Evolutionary conservation across 2,329 filamentous ascomycete genomes (phyloP).

Genomic region (Drechslerella dactyloides): DNA sequence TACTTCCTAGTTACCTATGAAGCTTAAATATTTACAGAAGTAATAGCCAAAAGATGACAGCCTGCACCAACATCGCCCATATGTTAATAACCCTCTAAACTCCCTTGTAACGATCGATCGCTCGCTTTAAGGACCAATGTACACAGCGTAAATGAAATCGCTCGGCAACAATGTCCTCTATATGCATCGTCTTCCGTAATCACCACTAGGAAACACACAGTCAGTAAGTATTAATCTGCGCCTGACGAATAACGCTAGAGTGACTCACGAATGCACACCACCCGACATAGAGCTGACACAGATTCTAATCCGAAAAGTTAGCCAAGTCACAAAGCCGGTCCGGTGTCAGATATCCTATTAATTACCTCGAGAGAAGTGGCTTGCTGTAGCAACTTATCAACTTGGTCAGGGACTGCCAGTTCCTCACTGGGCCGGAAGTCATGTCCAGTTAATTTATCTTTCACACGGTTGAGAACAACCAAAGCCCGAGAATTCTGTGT

Average conservation of each 20-base stretch:
- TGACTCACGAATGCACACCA: slow-evolving; percentile 50
- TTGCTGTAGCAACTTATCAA: slow-evolving; percentile 92
- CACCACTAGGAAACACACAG: slow-evolving; percentile 16
- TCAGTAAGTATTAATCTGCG: not conserved
- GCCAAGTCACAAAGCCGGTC: slow-evolving; percentile 1
- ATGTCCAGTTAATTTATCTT: slow-evolving; percentile 91
- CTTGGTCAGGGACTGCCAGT: slow-evolving; percentile 82
- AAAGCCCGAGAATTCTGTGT: slow-evolving; percentile 79
- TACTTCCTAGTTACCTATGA: too few species aligned
- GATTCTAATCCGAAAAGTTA: slow-evolving; percentile 31
- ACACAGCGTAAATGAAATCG: not conserved
- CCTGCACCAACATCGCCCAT: too few species aligned
- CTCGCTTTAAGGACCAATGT: too few species aligned
- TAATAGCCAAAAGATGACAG: too few species aligned
- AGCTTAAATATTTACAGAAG: too few species aligned
- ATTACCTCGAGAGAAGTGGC: slow-evolving; percentile 81
- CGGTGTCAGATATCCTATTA: not conserved
- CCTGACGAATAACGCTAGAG: too few species aligned
- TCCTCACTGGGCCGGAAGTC: slow-evolving; percentile 90
- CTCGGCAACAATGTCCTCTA: too few species aligned
- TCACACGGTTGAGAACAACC: slow-evolving; percentile 87
- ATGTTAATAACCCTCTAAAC: too few species aligned
- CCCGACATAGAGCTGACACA: slow-evolving; percentile 45
- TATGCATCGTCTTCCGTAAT: too few species aligned
- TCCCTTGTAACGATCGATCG: too few species aligned